These are phyloP conservation scores for Leccinum disarticulatum DNA, from an alignment of 768 basidiomycete genomes.

Conservation along the genomic window DNA sequence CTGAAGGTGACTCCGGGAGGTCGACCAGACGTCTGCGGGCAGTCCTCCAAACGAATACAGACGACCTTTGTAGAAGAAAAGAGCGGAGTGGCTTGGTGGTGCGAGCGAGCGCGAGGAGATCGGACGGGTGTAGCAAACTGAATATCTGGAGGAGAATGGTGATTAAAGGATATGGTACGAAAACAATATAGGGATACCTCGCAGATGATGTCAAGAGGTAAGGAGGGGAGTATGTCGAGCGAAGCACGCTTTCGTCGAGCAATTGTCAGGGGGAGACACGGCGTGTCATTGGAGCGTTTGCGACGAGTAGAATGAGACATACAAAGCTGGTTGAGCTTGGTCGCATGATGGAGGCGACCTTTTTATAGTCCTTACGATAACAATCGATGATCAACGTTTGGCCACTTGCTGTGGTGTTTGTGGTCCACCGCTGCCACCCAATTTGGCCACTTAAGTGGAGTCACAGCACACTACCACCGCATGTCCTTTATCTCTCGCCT, in stretches of 20 bases:
- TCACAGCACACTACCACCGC: constrained; percentile 4
- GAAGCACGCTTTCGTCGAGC: constrained; percentile 16
- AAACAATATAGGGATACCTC: constrained; percentile 14
- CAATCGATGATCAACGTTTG: too few relatives aligned
- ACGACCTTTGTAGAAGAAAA: constrained; percentile 36
- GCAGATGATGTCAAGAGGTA: constrained; percentile 30
- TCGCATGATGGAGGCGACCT: background rate
- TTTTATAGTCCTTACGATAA: background rate
- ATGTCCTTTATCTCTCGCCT: constrained; percentile 58
- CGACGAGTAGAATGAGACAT: constrained; percentile 10
- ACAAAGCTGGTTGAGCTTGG: background rate
- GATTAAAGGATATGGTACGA: background rate
- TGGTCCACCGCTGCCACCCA: background rate
- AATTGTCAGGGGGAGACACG: background rate
- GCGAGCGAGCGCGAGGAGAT: constrained; percentile 46
- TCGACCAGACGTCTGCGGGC: constrained; percentile 37
- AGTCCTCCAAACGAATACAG: constrained; percentile 33
- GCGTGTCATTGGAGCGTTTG: background rate
- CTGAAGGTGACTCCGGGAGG: constrained; percentile 47
- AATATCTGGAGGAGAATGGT: constrained; percentile 37
- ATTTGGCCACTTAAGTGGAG: background rate
- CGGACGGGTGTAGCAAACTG: constrained; percentile 41
- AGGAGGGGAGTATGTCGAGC: constrained; percentile 35
- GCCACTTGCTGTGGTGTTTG: constrained; percentile 3
- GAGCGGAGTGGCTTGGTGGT: constrained; percentile 41